phyloP scores from a whole-genome alignment of 2,329 filamentous ascomycete species.

The Macrophomina tecta region DNA sequence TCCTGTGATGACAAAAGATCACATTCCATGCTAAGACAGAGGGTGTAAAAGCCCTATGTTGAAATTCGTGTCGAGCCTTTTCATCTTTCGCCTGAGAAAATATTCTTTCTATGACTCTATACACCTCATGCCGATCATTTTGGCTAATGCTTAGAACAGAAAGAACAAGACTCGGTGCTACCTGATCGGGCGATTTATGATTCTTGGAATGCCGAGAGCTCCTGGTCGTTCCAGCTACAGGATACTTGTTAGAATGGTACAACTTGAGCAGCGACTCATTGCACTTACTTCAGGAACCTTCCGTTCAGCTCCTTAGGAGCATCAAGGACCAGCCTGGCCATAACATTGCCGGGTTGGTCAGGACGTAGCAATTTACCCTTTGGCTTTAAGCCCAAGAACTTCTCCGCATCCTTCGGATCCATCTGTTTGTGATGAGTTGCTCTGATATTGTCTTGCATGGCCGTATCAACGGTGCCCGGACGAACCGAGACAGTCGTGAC shows the following conservation, averaged over 20 bases:
- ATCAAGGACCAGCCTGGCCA: slow-evolving; percentile 75
- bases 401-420: slow-evolving; percentile 62
- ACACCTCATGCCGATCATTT: too few relatives aligned
- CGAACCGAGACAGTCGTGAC: slow-evolving; percentile 75
- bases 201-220: slow-evolving; percentile 27
- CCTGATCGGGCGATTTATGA: slow-evolving; percentile 2
- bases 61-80: slow-evolving; percentile 32
- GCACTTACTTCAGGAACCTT: slow-evolving; percentile 70
- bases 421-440: slow-evolving; percentile 70
- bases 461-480: slow-evolving; percentile 84
- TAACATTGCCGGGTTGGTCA: slow-evolving; percentile 84
- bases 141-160: slow-evolving; percentile 18
- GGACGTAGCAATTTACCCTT: slow-evolving; percentile 76
- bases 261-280: background rate
- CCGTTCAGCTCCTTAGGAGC: slow-evolving; percentile 74
- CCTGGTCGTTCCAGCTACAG: slow-evolving; percentile 30
- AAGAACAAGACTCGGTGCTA: too few relatives aligned
- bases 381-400: slow-evolving; percentile 73
- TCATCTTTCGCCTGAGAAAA: slow-evolving; percentile 34
- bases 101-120: slow-evolving; percentile 17
- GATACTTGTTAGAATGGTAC: slow-evolving; percentile 1
- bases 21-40: slow-evolving; percentile 40
- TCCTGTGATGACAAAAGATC: slow-evolving; percentile 35
- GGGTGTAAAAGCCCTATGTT: slow-evolving; percentile 31
- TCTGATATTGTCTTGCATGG: slow-evolving; percentile 85